These are phyloP conservation scores for Stemphylium lycopersici DNA, from an alignment of 2,329 filamentous ascomycete species.

Conservation along the genomic window DNA sequence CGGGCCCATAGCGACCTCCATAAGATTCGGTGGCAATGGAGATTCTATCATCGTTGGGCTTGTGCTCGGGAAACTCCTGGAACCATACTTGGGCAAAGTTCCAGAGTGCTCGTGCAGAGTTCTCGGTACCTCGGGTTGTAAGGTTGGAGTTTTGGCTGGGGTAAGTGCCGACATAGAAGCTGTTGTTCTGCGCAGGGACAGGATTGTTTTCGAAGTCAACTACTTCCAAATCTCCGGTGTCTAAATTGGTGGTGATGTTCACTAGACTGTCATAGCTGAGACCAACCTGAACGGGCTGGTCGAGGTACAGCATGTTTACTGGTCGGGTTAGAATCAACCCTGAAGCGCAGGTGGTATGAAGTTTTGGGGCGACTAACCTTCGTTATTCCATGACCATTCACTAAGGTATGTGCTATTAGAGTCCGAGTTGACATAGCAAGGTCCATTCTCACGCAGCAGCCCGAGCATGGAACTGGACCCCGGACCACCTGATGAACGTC, in stretches of 20 bases:
- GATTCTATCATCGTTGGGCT: conserved; percentile 62
- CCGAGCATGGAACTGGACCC: conserved; percentile 54
- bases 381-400: conserved; percentile 67
- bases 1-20: conserved; percentile 64
- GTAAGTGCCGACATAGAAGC: conserved; percentile 60
- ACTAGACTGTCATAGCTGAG: conserved; percentile 51
- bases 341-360: neutral
- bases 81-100: conserved; percentile 67
- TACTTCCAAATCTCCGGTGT: conserved; percentile 28
- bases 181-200: conserved; percentile 57
- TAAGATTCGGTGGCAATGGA: conserved; percentile 60
- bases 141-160: conserved; percentile 52
- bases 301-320: conserved; percentile 64
- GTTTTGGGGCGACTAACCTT: conserved; percentile 30
- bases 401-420: conserved; percentile 60
- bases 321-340: neutral
- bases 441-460: conserved; percentile 55
- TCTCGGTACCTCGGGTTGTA: conserved; percentile 58
- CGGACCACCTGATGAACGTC: conserved; percentile 54
- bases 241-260: conserved; percentile 45
- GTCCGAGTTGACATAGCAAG: conserved; percentile 61
- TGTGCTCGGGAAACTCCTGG: conserved; percentile 67
- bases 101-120: conserved; percentile 63
- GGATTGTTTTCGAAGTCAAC: conserved; percentile 36
- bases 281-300: conserved; percentile 66